Conservation (phyloP, 208 protist genomes). For the Phytomonas sp. region DNA sequence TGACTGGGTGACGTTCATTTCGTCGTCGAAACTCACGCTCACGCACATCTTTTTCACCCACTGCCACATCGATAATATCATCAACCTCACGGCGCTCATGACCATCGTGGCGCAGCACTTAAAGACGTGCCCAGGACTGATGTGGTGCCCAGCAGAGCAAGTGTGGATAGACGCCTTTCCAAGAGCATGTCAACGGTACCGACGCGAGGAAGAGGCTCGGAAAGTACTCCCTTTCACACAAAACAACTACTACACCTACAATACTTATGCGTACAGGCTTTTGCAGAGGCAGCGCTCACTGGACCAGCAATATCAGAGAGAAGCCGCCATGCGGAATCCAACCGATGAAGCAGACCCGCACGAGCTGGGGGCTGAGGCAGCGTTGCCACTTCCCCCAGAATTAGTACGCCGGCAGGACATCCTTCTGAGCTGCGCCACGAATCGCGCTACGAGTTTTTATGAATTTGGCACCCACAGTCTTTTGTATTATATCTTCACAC, state of each 20-base stretch:
- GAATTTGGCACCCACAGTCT: conserved; percentile 67
- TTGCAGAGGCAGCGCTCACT: conserved; percentile 23
- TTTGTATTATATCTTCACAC: conserved; percentile 83
- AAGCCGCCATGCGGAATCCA: background rate
- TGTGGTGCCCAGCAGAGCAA: conserved; percentile 74
- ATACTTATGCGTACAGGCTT: conserved; percentile 41
- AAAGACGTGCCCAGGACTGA: conserved; percentile 36
- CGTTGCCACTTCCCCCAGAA: conserved; percentile 15
- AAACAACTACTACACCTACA: conserved; percentile 53
- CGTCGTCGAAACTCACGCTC: conserved; percentile 38
- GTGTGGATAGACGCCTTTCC: conserved; percentile 76
- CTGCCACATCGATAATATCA: conserved; percentile 83
- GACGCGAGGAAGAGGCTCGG: conserved; percentile 54
- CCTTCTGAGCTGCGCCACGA: conserved; percentile 67
- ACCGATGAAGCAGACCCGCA: background rate
- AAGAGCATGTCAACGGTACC: conserved; percentile 70
- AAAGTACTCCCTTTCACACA: conserved; percentile 53
- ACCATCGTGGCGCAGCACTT: conserved; percentile 48
- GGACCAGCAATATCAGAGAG: conserved; percentile 12
- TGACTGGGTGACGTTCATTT: conserved; percentile 82
- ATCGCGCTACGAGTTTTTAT: conserved; percentile 71
- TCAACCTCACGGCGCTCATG: conserved; percentile 73
- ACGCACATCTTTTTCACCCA: conserved; percentile 84
- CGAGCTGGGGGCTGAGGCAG: background rate
- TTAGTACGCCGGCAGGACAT: conserved; percentile 58